Conservation (phyloP, 108 stramenopile genomes). For the Cyclostephanos invisitatus region DNA sequence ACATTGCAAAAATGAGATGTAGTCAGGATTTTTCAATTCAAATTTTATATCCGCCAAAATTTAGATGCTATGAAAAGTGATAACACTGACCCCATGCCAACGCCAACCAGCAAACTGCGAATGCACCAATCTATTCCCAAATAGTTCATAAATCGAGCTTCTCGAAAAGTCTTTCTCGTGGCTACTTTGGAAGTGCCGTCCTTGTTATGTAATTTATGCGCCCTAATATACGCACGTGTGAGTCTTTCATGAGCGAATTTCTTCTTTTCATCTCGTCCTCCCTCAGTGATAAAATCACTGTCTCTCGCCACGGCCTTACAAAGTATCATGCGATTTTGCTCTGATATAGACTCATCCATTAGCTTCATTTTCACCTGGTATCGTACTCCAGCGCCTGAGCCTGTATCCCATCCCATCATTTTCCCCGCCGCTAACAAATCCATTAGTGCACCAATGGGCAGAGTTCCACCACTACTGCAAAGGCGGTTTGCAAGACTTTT, state of each 20-base stretch:
- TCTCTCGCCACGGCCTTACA: conserved; percentile 35
- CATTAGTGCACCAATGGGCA: conserved; percentile 59
- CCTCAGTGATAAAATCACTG: background rate
- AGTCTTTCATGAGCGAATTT: conserved; percentile 30
- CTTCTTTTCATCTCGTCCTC: conserved; percentile 24
- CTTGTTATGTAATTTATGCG: conserved; percentile 16
- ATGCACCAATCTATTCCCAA: background rate
- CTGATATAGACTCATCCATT: conserved; percentile 63
- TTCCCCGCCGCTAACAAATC: conserved; percentile 73
- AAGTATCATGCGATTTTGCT: conserved; percentile 71
- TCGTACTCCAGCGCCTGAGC: conserved; percentile 32
- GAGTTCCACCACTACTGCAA: conserved; percentile 14
- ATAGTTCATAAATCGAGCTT: background rate
- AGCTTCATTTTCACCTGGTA: conserved; percentile 74
- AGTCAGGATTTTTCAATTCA: no score
- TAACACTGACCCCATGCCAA: background rate
- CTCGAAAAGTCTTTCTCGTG: background rate
- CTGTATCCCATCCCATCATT: conserved; percentile 55
- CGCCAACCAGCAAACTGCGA: conserved; percentile 5
- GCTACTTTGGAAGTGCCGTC: background rate
- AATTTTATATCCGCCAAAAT: background rate
- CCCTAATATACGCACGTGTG: conserved; percentile 35
- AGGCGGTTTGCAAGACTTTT: conserved; percentile 35
- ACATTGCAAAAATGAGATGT: no score
- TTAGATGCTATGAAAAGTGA: background rate